Base-by-base conservation (phyloP, 495 filamentous ascomycete species). In the Neurospora sp. region DNA sequence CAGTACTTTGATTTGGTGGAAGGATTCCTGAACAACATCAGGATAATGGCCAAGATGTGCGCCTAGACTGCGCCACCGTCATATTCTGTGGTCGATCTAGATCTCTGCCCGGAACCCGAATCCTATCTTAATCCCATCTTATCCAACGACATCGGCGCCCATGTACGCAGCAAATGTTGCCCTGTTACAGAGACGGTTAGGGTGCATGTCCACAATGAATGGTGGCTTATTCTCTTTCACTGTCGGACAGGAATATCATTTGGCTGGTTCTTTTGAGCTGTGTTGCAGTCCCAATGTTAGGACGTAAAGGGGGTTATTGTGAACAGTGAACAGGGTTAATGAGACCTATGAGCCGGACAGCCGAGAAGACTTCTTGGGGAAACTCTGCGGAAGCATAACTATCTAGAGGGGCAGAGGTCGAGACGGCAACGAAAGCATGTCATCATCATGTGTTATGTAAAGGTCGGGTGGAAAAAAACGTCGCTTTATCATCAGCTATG, bases 21-120 rank as follows among this genome's bases (percentile, higher is more conserved):
- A 73, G 94, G 93, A 0, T 90, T 97, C 72, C 83, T 97, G 77
- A 91, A 97, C 81, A 97, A 98, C 79, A 88, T 96, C 39, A 84
- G 91, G 42, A 79, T 92, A 1, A 79, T 95, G 73, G 89, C 89
- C n/a, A 62, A 62, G 54, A 8, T 62, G 20, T 62, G 54, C 23
- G 54, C 54, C 20, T 62, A 62, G 5, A 62, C 5, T 62, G 23
- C 20, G 46, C 46, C 10, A 20, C 8, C 18, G 16, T 0, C 6
- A 46, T 0, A 9, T 48, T 48, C 44, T 11, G 0, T 23, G 44
- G n/a, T 10, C 5, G 9, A 46, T 4, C 8, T 48, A 9, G 6
- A 44, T 5, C 16, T 44, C 41, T 44, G 6, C 7, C 41, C 16
- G 41, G 18, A n/a, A 31, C 31, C 2, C 1, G 31, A 31, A 31